phyloP scores from a whole-genome alignment of 371 early-diverging fungal genomes.

The Rhizopus delemar region DNA sequence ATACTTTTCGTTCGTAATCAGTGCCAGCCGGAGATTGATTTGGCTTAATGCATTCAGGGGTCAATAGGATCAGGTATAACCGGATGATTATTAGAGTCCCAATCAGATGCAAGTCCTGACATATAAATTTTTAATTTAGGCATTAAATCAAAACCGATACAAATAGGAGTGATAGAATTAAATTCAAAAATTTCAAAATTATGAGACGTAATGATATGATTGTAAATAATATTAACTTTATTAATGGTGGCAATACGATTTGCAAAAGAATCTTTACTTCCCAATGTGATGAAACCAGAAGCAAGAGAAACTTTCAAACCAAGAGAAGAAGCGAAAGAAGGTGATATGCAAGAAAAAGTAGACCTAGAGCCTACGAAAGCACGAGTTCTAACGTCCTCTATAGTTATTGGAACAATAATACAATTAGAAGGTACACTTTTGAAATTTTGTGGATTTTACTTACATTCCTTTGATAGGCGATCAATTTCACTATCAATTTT shows the following conservation, averaged over 20 bases:
- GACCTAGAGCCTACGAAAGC: conserved; percentile 2
- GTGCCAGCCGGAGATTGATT: background rate
- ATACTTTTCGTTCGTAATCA: background rate
- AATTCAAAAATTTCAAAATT: conserved; percentile 14
- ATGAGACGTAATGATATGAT: conserved; percentile 9
- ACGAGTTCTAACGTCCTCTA: too few relatives aligned
- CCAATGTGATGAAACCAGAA: conserved; percentile 3
- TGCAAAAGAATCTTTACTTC: background rate
- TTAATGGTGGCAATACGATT: background rate
- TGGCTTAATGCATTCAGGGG: background rate
- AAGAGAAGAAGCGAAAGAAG: background rate
- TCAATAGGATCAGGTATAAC: conserved; percentile 8
- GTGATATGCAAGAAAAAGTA: conserved; percentile 3
- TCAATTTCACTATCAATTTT: too few relatives aligned
- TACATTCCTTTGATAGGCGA: too few relatives aligned
- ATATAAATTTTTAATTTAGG: background rate
- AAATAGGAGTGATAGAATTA: background rate
- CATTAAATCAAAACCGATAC: conserved; percentile 13
- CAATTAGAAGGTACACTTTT: too few relatives aligned
- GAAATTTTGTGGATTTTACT: too few relatives aligned
- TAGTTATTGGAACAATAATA: too few relatives aligned
- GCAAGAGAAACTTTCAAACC: background rate
- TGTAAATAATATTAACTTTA: conserved; percentile 7
- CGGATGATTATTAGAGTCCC: background rate
- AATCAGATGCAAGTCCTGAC: background rate